These are phyloP conservation scores for Lepidium aucheri DNA, from an alignment of 345 rosid species.

Conservation along the genomic window DNA sequence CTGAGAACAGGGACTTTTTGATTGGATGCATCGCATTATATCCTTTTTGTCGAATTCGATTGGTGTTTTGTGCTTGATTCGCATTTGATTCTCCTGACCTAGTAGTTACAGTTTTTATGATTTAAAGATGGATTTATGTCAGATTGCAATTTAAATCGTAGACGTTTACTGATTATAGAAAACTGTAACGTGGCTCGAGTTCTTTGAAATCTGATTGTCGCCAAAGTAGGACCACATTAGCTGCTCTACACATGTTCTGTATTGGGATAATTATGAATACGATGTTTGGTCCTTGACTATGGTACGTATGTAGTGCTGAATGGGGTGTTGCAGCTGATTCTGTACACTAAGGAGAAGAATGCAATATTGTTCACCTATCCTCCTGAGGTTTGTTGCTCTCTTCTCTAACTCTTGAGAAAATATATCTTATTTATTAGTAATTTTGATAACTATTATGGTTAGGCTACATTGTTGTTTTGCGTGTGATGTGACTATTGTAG, in stretches of 20 bases:
- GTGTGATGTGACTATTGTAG: background rate
- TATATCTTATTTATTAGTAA: background rate
- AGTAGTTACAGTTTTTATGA: background rate
- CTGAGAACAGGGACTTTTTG: conserved; percentile 78
- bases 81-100: background rate
- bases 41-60: conserved; percentile 39
- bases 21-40: conserved; percentile 86
- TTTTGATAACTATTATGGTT: background rate
- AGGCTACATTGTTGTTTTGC: background rate
- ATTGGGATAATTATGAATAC: background rate
- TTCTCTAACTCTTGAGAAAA: background rate
- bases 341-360: conserved; percentile 80
- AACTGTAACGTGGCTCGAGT: background rate
- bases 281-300: conserved; percentile 53
- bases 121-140: background rate
- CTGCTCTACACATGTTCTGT: background rate
- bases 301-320: conserved; percentile 83
- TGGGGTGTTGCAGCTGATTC: conserved; percentile 76
- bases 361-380: conserved; percentile 91
- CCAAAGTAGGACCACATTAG: background rate
- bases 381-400: conserved; percentile 45
- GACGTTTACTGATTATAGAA: background rate
- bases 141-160: background rate
- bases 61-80: background rate
- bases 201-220: background rate